Conservation (phyloP, 805 yeast species). For the Yarrowia sp. region DNA sequence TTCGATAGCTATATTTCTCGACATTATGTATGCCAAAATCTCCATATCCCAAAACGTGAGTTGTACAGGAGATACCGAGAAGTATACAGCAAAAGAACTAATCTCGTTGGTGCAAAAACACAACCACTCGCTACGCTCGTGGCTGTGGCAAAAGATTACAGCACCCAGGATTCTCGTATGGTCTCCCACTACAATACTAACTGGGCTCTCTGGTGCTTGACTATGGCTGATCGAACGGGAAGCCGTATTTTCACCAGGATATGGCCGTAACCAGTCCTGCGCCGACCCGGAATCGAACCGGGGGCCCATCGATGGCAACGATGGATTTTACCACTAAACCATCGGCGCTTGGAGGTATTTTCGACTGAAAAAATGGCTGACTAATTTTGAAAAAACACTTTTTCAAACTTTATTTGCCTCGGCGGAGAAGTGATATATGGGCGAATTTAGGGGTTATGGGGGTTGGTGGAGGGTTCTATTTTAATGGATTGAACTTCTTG, state of each 20-base stretch:
- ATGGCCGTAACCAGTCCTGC: background rate
- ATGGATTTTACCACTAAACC: conserved; percentile 1
- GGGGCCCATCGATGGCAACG: conserved; percentile 5
- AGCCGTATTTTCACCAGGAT: conserved; percentile 1
- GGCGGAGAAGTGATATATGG: too few species aligned
- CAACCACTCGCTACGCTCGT: background rate
- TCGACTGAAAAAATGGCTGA: background rate
- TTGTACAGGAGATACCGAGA: too few species aligned
- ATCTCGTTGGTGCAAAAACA: too few species aligned
- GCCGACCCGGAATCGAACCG: conserved; percentile 2
- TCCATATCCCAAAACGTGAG: too few species aligned
- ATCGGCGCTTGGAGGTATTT: conserved; percentile 4
- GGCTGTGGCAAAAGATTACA: background rate
- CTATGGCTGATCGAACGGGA: conserved; percentile 6
- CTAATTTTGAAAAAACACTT: background rate
- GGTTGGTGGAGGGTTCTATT: too few species aligned
- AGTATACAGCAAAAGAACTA: too few species aligned
- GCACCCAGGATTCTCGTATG: conserved; percentile 5
- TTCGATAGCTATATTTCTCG: too few species aligned
- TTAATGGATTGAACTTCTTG: too few species aligned
- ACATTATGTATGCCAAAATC: too few species aligned
- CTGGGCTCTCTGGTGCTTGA: conserved; percentile 4
- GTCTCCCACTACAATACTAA: conserved; percentile 1
- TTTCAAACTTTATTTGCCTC: background rate
- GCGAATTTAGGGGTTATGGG: too few species aligned